Conservation (phyloP, 805 yeast species). For the Candida railenensis region DNA sequence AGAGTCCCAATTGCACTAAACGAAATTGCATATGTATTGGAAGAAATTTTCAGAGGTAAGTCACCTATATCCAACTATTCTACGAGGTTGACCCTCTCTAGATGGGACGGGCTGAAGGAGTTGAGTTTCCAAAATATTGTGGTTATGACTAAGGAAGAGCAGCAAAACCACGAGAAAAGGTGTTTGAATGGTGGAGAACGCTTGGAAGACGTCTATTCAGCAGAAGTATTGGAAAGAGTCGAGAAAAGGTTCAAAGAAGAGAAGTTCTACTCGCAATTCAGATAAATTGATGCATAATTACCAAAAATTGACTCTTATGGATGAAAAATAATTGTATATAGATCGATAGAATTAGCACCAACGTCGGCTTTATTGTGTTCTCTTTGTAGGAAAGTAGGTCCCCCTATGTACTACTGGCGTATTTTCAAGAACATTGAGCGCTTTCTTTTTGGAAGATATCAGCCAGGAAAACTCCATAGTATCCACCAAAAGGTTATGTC, state of each 20-base stretch:
- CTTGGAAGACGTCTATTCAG: conserved; percentile 61
- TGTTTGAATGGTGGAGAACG: conserved; percentile 69
- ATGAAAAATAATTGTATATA: neutral
- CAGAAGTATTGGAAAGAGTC: conserved; percentile 56
- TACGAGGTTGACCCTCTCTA: conserved; percentile 73
- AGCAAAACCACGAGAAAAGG: conserved; percentile 70
- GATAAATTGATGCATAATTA: conserved; percentile 14
- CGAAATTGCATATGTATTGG: conserved; percentile 81
- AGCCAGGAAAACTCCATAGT: too few species aligned
- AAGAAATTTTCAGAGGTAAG: conserved; percentile 91
- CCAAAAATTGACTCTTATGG: neutral
- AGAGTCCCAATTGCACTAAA: conserved; percentile 68
- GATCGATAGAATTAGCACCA: neutral
- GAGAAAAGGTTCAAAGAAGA: conserved; percentile 73
- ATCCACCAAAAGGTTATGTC: too few species aligned
- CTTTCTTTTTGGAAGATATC: too few species aligned
- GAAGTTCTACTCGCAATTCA: conserved; percentile 61
- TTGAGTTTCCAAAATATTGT: conserved; percentile 77
- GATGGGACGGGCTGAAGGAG: conserved; percentile 77
- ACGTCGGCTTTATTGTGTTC: too few species aligned
- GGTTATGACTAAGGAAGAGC: conserved; percentile 86
- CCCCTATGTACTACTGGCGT: too few species aligned
- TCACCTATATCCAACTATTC: conserved; percentile 83
- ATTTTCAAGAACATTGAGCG: too few species aligned
- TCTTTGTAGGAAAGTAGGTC: too few species aligned